phyloP scores from a whole-genome alignment of 1,284 basidiomycete genomes.

The Agaricales sp. region DNA sequence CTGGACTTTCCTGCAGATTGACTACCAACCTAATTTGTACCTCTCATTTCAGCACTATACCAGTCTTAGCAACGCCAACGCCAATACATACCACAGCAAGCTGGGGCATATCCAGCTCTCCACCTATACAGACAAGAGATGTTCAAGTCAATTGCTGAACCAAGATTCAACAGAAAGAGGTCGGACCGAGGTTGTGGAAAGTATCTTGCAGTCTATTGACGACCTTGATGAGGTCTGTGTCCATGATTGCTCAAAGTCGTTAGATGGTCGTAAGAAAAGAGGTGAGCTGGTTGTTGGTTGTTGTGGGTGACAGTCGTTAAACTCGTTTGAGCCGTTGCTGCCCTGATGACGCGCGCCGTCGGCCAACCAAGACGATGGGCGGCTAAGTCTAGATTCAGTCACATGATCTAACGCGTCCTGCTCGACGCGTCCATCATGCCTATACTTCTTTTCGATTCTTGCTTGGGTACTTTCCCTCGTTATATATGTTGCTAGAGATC shows the following conservation, averaged over 20 bases:
- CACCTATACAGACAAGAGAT: constrained; percentile 45
- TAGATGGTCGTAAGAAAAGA: not conserved
- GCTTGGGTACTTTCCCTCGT: not conserved
- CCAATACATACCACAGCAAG: constrained; percentile 59
- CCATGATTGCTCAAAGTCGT: constrained; percentile 49
- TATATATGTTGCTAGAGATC: not conserved
- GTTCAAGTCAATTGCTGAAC: constrained; percentile 11
- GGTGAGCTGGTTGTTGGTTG: not conserved
- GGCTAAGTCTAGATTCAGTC: too few species aligned
- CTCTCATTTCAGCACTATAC: constrained; percentile 1
- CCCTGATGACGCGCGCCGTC: constrained; percentile 7
- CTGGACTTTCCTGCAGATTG: constrained; percentile 83
- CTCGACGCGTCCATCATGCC: not conserved
- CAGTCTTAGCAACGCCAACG: constrained; percentile 1
- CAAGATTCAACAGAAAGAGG: constrained; percentile 8
- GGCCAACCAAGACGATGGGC: too few species aligned
- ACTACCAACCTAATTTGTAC: constrained; percentile 59
- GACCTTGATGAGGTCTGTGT: constrained; percentile 88
- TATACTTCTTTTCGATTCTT: not conserved
- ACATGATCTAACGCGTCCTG: not conserved
- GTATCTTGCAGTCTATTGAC: constrained; percentile 95
- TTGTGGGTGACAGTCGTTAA: too few species aligned
- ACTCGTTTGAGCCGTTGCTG: not conserved
- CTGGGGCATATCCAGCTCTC: constrained; percentile 82
- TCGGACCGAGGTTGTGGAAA: constrained; percentile 70